A percentile compares a stretch with the other conserved stretches of the same genome.
Evolutionary conservation across 2,329 filamentous ascomycete genomes (phyloP).

Genomic region (Microdochium bolleyi): DNA sequence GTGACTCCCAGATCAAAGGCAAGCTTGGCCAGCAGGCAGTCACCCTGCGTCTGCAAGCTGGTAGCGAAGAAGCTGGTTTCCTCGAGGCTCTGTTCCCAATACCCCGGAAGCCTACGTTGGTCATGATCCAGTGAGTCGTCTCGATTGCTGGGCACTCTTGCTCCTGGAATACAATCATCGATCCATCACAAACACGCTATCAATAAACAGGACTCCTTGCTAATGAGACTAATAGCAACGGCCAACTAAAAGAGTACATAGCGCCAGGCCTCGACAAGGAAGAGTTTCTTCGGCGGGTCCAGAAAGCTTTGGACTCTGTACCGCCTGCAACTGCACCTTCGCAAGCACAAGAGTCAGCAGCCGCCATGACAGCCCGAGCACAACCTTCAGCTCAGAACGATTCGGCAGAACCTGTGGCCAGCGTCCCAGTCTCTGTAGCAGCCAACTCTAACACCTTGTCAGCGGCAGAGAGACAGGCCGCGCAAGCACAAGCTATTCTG

Average conservation of each 20-base stretch:
- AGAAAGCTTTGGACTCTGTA: slow-evolving; percentile 24
- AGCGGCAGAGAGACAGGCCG: slow-evolving; percentile 7
- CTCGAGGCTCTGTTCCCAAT: slow-evolving; percentile 77
- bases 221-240: slow-evolving; percentile 44
- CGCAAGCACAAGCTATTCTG: slow-evolving; percentile 27
- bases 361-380: neutral
- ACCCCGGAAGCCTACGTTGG: slow-evolving; percentile 67
- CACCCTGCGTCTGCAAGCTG: slow-evolving; percentile 60
- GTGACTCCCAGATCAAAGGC: slow-evolving; percentile 36
- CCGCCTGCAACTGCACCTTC: neutral
- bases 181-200: neutral
- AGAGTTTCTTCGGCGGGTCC: slow-evolving; percentile 55
- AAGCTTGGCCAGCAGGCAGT: slow-evolving; percentile 57
- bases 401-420: too few species aligned
- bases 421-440: neutral
- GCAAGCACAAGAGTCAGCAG: neutral
- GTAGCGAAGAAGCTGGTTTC: slow-evolving; percentile 74
- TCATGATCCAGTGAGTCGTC: slow-evolving; percentile 61
- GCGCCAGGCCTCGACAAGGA: slow-evolving; percentile 54
- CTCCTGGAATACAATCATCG: too few species aligned
- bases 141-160: neutral
- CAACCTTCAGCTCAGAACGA: neutral
- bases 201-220: neutral
- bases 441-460: slow-evolving; percentile 3
- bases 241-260: slow-evolving; percentile 70